Base-by-base conservation (phyloP, 2,329 filamentous ascomycete genomes). In the Paramyrothecium sp. region DNA sequence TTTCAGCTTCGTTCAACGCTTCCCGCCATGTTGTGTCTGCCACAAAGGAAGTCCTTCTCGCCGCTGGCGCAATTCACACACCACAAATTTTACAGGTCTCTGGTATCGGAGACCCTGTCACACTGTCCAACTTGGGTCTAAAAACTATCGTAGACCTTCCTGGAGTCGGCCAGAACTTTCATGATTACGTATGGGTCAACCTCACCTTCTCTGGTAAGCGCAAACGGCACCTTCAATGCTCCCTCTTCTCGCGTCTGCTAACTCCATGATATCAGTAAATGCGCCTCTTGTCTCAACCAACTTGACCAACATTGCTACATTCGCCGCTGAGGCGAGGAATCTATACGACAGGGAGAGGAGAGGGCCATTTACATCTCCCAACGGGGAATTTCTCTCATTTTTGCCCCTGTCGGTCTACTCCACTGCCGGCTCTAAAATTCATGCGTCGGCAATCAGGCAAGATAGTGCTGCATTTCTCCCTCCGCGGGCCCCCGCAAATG, bases 11-110 rank as follows among this genome's bases (percentile, higher is more conserved):
- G 3, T 57, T n/a, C 10, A 3, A n/a, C 4, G 47, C 44, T 3
- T 8, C 54, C 17, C 26, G n/a, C 3, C 33, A 38, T 1, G 56
- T 56, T 2, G 54, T 62, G 2, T 52, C 51, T 10, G 66, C 60
- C 1, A 62, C 53, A 11, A 74, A 72, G 48, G 78, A 80, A 51
- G 73, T 78, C 3, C 67, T 81, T 16, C 56, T 80, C 4, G 71
- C 74, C 0, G 75, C 77, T 3, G 78, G 78, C 2, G 67, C 72
- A 2, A 41, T 75, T 7, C 69, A 74, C 61, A 80, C 68, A 19
- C 79, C 70, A 34, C 74, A 80, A 51, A 65, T 83, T 3, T 71
- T 84, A 0, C 76, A 82, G 60, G 68, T 80, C 2, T 82, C 79
- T n/a, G 81, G 81, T 1, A 73, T 84, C 8, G 81, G 81, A 0